These are phyloP conservation scores for Antitrichia curtipendula DNA, from an alignment of 225 moss, liverwort and hornwort species.

Conservation along the genomic window DNA sequence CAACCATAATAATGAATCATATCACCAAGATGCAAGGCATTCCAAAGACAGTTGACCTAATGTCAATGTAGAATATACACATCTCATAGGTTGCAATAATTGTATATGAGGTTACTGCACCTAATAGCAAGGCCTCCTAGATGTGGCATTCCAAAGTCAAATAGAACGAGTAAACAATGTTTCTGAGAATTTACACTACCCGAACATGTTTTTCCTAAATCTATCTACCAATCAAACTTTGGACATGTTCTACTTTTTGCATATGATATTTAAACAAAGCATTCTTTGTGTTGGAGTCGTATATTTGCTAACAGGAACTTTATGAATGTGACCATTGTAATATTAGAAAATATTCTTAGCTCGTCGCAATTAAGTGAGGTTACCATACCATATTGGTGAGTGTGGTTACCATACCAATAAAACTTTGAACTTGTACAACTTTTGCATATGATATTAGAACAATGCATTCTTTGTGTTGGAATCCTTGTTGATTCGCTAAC, in stretches of 20 bases:
- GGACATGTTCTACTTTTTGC: neutral
- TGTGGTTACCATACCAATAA: too few species aligned
- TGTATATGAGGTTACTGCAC: neutral
- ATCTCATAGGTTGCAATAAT: neutral
- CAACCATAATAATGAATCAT: neutral
- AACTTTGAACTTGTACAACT: neutral
- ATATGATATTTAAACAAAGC: neutral
- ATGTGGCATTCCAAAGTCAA: neutral
- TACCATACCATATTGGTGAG: neutral
- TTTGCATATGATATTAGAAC: neutral
- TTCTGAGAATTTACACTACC: neutral
- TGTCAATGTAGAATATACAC: neutral
- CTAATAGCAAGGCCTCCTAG: neutral
- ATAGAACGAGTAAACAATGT: neutral
- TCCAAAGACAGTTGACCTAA: neutral
- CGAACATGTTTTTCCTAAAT: neutral
- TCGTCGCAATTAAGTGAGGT: neutral
- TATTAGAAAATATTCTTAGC: neutral
- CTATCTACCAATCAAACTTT: neutral
- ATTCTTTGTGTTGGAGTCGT: neutral
- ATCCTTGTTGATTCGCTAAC: neutral
- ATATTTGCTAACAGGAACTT: too few species aligned
- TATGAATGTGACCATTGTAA: neutral
- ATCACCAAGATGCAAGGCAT: neutral
- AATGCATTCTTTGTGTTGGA: neutral